Evolutionary conservation across 1,284 basidiomycete species (phyloP).

Genomic region (Schizophyllum amplum): DNA sequence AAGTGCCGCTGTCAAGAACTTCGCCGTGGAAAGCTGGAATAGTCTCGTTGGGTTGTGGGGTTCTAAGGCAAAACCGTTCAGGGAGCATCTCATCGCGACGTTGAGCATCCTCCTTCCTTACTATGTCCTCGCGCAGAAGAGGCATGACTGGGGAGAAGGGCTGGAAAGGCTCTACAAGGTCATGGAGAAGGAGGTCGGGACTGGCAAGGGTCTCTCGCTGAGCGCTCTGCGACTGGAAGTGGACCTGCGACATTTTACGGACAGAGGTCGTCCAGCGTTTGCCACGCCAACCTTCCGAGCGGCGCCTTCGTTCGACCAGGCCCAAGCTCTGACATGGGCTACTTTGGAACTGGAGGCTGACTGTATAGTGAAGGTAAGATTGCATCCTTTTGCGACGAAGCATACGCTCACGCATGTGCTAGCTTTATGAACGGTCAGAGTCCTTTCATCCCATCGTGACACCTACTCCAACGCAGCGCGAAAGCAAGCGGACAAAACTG

Average conservation of each 20-base stretch:
- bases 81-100: conserved; percentile 61
- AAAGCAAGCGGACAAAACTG: conserved; percentile 41
- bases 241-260: conserved; percentile 7
- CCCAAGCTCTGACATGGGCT: conserved; percentile 75
- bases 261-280: conserved; percentile 32
- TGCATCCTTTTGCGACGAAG: background rate
- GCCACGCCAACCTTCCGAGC: conserved; percentile 56
- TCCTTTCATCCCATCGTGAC: conserved; percentile 35
- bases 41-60: conserved; percentile 65
- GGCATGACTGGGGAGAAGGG: conserved; percentile 27
- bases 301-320: conserved; percentile 63
- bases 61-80: conserved; percentile 62
- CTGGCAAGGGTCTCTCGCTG: conserved; percentile 59
- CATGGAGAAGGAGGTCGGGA: conserved; percentile 56
- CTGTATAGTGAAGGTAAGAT: conserved; percentile 58
- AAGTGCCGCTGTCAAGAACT: conserved; percentile 44
- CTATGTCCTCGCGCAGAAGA: conserved; percentile 29
- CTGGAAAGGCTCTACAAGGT: conserved; percentile 44
- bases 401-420: background rate
- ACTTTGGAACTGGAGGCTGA: conserved; percentile 81
- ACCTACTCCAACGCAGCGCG: conserved; percentile 14
- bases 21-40: conserved; percentile 58
- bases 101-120: conserved; percentile 66
- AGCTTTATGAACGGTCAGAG: conserved; percentile 61
- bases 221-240: conserved; percentile 55